Evolutionary conservation across 768 basidiomycete genomes (phyloP).

Genomic region (Lactarius akahatsu): DNA sequence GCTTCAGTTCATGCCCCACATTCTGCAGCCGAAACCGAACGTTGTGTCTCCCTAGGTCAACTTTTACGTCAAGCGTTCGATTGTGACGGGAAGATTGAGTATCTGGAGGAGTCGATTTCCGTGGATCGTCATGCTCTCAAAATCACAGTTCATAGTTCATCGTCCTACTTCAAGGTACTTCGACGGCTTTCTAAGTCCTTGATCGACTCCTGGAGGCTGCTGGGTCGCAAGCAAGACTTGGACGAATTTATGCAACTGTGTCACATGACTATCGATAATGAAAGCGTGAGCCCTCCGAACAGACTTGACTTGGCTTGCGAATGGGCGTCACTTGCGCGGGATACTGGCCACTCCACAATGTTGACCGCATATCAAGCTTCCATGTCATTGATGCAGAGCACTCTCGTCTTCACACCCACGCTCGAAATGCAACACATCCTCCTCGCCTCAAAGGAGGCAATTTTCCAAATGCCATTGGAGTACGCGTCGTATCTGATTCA

Average conservation of each 20-base stretch:
- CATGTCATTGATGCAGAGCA: not conserved
- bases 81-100: not conserved
- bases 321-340: not conserved
- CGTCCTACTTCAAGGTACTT: not conserved
- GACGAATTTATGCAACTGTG: not conserved
- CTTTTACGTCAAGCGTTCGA: not conserved
- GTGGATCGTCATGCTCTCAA: not conserved
- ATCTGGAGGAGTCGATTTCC: conserved; percentile 1
- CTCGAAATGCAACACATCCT: not conserved
- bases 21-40: not conserved
- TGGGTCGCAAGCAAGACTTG: not conserved
- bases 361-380: not conserved
- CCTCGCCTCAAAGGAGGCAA: not conserved
- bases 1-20: not conserved
- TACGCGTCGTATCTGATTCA: conserved; percentile 8
- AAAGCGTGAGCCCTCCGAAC: not conserved
- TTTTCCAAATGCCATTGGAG: not conserved
- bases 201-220: not conserved
- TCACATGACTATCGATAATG: not conserved
- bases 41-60: not conserved
- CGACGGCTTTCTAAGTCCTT: not conserved
- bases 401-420: not conserved
- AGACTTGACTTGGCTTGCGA: not conserved
- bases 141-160: not conserved
- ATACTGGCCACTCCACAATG: not conserved